These are phyloP conservation scores for Trichophyton simii DNA, from an alignment of 2,329 filamentous ascomycete genomes.

Conservation along the genomic window DNA sequence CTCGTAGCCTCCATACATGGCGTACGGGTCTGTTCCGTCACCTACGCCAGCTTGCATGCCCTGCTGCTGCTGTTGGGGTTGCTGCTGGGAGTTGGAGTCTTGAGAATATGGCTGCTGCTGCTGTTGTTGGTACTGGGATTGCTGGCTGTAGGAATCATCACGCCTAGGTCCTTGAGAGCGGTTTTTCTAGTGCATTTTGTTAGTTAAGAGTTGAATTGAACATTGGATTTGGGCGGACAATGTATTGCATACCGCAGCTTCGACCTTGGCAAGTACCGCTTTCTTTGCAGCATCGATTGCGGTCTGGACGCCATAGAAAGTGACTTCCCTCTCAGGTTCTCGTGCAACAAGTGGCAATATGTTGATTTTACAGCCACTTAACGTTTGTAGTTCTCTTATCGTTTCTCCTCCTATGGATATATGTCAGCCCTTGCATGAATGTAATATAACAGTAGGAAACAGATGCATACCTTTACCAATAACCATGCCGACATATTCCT, in stretches of 20 bases:
- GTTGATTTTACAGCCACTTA: constrained; percentile 86
- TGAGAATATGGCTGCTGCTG: constrained; percentile 18
- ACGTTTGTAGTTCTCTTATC: constrained; percentile 84
- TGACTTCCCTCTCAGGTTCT: constrained; percentile 75
- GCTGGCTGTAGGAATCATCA: constrained; percentile 30
- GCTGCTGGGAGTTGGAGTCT: constrained; percentile 30
- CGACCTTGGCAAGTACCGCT: constrained; percentile 84
- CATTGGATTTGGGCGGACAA: not conserved
- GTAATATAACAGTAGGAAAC: not conserved
- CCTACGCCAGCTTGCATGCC: constrained; percentile 38
- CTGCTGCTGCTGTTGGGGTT: constrained; percentile 37
- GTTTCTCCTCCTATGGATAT: constrained; percentile 57
- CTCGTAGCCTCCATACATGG: constrained; percentile 70
- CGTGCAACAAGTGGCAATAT: constrained; percentile 65
- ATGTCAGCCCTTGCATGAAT: constrained; percentile 15
- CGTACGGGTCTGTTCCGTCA: constrained; percentile 55
- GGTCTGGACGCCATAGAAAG: constrained; percentile 63
- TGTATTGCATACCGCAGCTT: constrained; percentile 56
- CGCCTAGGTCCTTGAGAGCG: constrained; percentile 24
- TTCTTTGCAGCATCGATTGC: constrained; percentile 69
- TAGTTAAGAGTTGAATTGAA: not conserved
- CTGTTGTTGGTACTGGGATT: constrained; percentile 32
- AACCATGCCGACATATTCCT: constrained; percentile 90
- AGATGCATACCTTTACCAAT: constrained; percentile 59
- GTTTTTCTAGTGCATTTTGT: constrained; percentile 23